These are phyloP conservation scores for Puccinia coronata DNA, from an alignment of 1,284 basidiomycete species.

Conservation along the genomic window DNA sequence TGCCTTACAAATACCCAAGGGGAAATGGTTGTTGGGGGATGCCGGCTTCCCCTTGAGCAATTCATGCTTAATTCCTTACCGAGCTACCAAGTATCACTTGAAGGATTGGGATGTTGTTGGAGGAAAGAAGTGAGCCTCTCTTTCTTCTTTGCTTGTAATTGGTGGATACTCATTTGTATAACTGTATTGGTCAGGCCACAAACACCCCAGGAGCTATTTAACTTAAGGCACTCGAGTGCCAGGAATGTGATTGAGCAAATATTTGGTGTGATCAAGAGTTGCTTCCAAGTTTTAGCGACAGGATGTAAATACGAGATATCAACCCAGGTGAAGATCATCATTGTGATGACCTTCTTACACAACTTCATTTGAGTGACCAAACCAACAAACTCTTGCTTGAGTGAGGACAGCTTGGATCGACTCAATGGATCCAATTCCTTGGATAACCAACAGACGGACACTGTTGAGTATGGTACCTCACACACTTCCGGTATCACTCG, in stretches of 20 bases:
- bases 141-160: neutral
- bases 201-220: slow-evolving; percentile 50
- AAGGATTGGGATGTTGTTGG: slow-evolving; percentile 20
- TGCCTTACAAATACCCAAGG: neutral
- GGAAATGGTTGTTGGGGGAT: neutral
- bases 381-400: too few relatives aligned
- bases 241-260: slow-evolving; percentile 50
- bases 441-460: neutral
- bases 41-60: slow-evolving; percentile 12
- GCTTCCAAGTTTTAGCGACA: neutral
- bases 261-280: slow-evolving; percentile 50
- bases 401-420: too few relatives aligned
- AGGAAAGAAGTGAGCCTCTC: neutral
- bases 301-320: neutral
- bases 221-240: slow-evolving; percentile 48
- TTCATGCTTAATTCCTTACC: slow-evolving; percentile 4
- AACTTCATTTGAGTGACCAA: neutral
- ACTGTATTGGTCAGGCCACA: slow-evolving; percentile 29
- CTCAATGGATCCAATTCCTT: neutral
- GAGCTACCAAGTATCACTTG: slow-evolving; percentile 4
- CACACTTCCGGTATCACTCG: neutral
- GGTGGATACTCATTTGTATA: neutral
- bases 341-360: slow-evolving; percentile 17
- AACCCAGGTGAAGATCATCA: slow-evolving; percentile 1
- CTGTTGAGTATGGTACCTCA: neutral